Conservation (phyloP, 768 basidiomycete genomes). For the Pisolithus albus region DNA sequence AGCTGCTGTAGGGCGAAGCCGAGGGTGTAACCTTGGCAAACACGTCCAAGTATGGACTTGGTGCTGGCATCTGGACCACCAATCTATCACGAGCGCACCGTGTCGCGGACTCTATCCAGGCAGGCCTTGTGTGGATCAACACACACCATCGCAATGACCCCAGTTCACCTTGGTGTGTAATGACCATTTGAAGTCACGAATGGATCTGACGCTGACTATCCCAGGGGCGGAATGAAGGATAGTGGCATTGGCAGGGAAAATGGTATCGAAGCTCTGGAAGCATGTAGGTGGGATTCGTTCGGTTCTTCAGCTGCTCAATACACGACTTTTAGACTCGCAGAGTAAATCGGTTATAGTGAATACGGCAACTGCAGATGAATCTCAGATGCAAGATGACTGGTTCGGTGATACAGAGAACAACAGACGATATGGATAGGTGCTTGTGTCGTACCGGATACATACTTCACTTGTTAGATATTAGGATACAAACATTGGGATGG, state of each 20-base stretch:
- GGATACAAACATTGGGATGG: neutral
- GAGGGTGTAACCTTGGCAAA: slow-evolving; percentile 71
- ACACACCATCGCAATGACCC: slow-evolving; percentile 88
- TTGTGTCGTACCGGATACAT: slow-evolving; percentile 10
- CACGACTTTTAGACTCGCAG: slow-evolving; percentile 56
- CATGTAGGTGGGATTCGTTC: slow-evolving; percentile 43
- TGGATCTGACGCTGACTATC: neutral
- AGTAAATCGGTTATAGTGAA: slow-evolving; percentile 79
- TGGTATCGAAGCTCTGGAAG: slow-evolving; percentile 71
- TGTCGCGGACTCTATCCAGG: slow-evolving; percentile 59
- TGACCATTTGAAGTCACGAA: neutral
- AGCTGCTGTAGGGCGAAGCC: slow-evolving; percentile 40
- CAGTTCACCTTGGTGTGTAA: slow-evolving; percentile 69
- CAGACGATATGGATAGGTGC: slow-evolving; percentile 58
- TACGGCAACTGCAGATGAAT: slow-evolving; percentile 56
- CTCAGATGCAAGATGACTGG: slow-evolving; percentile 64
- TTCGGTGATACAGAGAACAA: slow-evolving; percentile 51
- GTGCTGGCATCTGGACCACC: slow-evolving; percentile 75
- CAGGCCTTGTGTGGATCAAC: slow-evolving; percentile 83
- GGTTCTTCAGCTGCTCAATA: slow-evolving; percentile 1
- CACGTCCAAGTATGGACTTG: slow-evolving; percentile 71
- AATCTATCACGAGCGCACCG: slow-evolving; percentile 72
- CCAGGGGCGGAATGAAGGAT: slow-evolving; percentile 87
- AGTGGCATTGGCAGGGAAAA: slow-evolving; percentile 87
- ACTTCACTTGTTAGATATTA: slow-evolving; percentile 1